phyloP scores from a whole-genome alignment of 164 flowering plant species.

The Nymphaea colorata region DNA sequence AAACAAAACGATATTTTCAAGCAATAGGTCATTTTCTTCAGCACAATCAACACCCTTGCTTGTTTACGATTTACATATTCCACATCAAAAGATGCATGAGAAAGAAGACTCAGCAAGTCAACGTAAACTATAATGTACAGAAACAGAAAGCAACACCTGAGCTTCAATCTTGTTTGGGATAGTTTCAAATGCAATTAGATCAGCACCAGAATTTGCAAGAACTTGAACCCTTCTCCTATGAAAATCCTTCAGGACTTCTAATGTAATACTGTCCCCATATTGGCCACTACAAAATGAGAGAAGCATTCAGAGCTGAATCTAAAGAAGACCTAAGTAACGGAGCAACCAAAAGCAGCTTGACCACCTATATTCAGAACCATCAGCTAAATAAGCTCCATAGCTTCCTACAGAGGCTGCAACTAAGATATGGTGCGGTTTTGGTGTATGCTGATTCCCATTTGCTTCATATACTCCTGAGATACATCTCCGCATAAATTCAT shows the following conservation, averaged over 20 bases:
- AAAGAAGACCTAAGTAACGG: background rate
- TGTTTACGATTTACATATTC: no score
- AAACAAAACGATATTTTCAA: background rate
- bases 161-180: constrained; percentile 92
- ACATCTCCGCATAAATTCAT: constrained; percentile 22
- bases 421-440: constrained; percentile 24
- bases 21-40: background rate
- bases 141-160: constrained; percentile 59
- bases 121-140: no score
- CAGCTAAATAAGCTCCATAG: constrained; percentile 62
- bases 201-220: constrained; percentile 76
- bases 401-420: constrained; percentile 66
- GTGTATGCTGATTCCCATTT: constrained; percentile 14
- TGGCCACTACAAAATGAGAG: constrained; percentile 44
- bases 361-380: constrained; percentile 63
- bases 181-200: constrained; percentile 87
- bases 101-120: background rate
- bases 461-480: constrained; percentile 5
- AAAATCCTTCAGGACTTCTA: constrained; percentile 55
- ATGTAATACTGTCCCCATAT: constrained; percentile 51
- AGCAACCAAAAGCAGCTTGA: background rate
- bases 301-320: background rate
- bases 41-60: background rate
- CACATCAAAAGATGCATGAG: background rate
- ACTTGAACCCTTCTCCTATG: constrained; percentile 84